These are phyloP conservation scores for Ceriops zippeliana DNA, from an alignment of 345 rosid genomes.

Conservation along the genomic window DNA sequence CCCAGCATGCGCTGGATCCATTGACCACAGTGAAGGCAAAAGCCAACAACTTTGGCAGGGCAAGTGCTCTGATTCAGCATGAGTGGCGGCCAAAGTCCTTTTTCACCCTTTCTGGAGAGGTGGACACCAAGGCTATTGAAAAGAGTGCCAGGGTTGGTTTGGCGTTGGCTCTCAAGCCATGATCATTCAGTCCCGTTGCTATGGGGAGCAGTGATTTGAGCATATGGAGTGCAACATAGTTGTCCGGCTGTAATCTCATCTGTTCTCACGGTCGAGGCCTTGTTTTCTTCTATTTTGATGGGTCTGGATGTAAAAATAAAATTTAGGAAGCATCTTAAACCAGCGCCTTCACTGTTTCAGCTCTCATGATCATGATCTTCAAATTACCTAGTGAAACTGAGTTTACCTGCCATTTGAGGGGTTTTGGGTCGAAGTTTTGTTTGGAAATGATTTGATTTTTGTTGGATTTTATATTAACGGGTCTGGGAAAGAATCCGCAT, in stretches of 20 bases:
- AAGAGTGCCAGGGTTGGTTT: conserved; percentile 84
- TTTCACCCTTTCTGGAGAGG: conserved; percentile 79
- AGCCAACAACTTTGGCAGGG: conserved; percentile 65
- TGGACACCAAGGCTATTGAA: conserved; percentile 78
- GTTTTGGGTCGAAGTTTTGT: conserved; percentile 2
- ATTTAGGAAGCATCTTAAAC: conserved; percentile 19
- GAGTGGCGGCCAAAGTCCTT: conserved; percentile 83
- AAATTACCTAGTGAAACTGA: conserved; percentile 9
- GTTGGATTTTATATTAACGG: no score
- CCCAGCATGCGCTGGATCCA: conserved; percentile 72
- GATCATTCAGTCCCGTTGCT: conserved; percentile 3
- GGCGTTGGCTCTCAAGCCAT: conserved; percentile 84
- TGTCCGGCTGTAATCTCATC: conserved; percentile 13
- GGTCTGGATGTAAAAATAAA: conserved; percentile 37
- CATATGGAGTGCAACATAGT: conserved; percentile 15
- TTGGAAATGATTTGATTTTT: not conserved
- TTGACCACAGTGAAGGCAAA: conserved; percentile 73
- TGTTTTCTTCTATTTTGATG: conserved; percentile 15
- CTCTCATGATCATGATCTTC: conserved; percentile 8
- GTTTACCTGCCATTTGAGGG: conserved; percentile 11
- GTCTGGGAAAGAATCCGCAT: no score
- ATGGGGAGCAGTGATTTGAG: conserved; percentile 6
- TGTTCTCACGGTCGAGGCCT: conserved; percentile 14
- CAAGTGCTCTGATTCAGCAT: conserved; percentile 80
- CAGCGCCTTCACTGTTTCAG: conserved; percentile 10